Base-by-base conservation (phyloP, 257 asterid genomes). In the Rubia yunnanensis region DNA sequence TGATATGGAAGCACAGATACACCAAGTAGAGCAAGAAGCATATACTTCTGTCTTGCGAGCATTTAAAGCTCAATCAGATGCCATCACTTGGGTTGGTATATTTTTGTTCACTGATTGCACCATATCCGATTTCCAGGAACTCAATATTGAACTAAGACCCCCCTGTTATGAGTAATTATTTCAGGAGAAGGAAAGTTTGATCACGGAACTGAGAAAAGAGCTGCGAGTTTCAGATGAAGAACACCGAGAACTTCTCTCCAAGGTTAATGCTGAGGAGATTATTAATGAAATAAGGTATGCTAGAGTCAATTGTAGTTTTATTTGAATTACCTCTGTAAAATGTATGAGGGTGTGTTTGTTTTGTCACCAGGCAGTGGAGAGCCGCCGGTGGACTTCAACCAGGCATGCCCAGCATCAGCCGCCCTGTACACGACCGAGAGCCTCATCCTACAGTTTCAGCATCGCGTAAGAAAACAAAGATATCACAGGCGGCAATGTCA, bases 11-110 rank as follows among this genome's bases (percentile, higher is more conserved):
- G 72, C 84, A 67, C 85, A 83, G 72, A 84, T 91, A 74, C 98
- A 88, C 82, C 95, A 91, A 78, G 83, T 91, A 70, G 96, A 88
- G 88, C 91, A 88, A 79, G 96, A 91, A 76, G 98, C 98, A 46
- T 91, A 91, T 80, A 77, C 79, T 76, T 86, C 98, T 14, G 85
- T 91, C 78, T 78, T 91, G 74, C 79, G 95, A 79, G 98, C 98
- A 67, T 88, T 91, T 81, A 88, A 88, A 85, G 98, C 96, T 57
- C 98, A 91, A 85, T 88, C 84, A 46, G 98, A 88, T 82, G 91
- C 98, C 70, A 75, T 91, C 78, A 69, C 96, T 66, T 91, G 98
- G 98, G 98, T 91, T 86, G 7, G 63, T 69, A 67, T 64, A 61
- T 59, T 74, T 48, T 59, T 59, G 13, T 63, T 59, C 10, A 53